Evolutionary conservation across 2,329 filamentous ascomycete species (phyloP).

Genomic region (Verticillium tricorpus): DNA sequence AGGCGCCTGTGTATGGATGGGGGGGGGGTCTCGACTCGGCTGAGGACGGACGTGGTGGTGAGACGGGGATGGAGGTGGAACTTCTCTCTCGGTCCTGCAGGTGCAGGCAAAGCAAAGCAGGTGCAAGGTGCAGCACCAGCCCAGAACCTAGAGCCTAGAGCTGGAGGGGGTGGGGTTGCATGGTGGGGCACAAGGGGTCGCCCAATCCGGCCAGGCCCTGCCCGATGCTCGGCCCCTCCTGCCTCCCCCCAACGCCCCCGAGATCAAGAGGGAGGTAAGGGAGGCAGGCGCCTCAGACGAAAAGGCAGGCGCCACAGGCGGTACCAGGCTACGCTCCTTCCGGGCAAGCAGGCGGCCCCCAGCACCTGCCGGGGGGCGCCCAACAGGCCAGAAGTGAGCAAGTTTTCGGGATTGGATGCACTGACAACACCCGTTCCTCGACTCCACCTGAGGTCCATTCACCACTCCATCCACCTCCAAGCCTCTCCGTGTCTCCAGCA

Average conservation of each 20-base stretch:
- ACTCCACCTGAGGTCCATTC: background rate
- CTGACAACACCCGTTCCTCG: constrained; percentile 1
- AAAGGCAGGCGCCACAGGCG: background rate
- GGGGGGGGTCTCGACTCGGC: background rate
- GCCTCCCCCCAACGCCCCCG: background rate
- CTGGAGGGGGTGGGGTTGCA: background rate
- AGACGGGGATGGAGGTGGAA: background rate
- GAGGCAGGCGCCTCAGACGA: background rate
- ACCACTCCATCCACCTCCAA: no score
- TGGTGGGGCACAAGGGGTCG: background rate
- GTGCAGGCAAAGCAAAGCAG: background rate
- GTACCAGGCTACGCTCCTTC: background rate
- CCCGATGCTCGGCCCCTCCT: background rate
- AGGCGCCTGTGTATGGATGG: background rate
- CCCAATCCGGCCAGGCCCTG: background rate
- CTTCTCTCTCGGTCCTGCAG: no score
- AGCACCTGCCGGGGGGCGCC: background rate
- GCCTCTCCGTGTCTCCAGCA: no score
- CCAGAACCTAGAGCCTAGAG: background rate
- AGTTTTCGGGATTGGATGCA: constrained; percentile 4
- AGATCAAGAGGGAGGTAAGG: background rate
- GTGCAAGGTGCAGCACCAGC: background rate
- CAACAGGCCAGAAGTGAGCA: constrained; percentile 1
- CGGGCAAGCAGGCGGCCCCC: background rate
- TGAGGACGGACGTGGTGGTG: background rate